These are phyloP conservation scores for Arabidopsis suecica DNA, from an alignment of 345 rosid genomes.

Conservation along the genomic window DNA sequence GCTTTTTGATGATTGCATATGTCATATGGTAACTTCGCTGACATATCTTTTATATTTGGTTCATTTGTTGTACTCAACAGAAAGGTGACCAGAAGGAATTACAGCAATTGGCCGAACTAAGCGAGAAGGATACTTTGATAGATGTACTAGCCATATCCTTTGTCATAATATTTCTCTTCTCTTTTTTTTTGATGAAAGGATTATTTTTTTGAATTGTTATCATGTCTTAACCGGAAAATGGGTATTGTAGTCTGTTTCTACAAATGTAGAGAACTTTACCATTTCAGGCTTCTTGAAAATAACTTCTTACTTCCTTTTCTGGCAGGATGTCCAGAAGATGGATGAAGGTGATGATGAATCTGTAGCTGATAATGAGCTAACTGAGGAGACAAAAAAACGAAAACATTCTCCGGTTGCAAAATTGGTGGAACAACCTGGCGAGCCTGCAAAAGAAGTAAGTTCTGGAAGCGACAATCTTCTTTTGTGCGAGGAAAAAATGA, in stretches of 20 bases:
- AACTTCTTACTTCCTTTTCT: slow-evolving; percentile 21
- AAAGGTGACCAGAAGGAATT: slow-evolving; percentile 66
- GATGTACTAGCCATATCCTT: slow-evolving; percentile 42
- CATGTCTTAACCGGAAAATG: too few relatives aligned
- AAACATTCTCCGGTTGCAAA: slow-evolving; percentile 32
- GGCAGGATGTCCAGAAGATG: slow-evolving; percentile 40
- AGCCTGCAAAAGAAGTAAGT: slow-evolving; percentile 41
- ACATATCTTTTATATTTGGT: slow-evolving; percentile 9
- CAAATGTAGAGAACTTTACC: not conserved
- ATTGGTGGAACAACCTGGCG: slow-evolving; percentile 24
- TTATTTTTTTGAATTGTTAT: too few relatives aligned
- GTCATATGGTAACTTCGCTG: slow-evolving; percentile 7
- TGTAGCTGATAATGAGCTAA: slow-evolving; percentile 21
- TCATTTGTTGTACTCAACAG: slow-evolving; percentile 45
- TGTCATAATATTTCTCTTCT: not conserved
- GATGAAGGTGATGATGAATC: slow-evolving; percentile 34
- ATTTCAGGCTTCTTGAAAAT: slow-evolving; percentile 15
- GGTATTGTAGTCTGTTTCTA: not conserved
- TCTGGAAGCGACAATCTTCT: not conserved
- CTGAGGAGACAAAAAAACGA: slow-evolving; percentile 31
- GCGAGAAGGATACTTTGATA: slow-evolving; percentile 41
- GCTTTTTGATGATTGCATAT: slow-evolving; percentile 23
- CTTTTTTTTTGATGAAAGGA: not conserved
- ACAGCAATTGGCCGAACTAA: slow-evolving; percentile 50
- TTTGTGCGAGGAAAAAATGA: not conserved